Base-by-base conservation (phyloP, 2,329 filamentous ascomycete species). In the Venturia aucupariae region DNA sequence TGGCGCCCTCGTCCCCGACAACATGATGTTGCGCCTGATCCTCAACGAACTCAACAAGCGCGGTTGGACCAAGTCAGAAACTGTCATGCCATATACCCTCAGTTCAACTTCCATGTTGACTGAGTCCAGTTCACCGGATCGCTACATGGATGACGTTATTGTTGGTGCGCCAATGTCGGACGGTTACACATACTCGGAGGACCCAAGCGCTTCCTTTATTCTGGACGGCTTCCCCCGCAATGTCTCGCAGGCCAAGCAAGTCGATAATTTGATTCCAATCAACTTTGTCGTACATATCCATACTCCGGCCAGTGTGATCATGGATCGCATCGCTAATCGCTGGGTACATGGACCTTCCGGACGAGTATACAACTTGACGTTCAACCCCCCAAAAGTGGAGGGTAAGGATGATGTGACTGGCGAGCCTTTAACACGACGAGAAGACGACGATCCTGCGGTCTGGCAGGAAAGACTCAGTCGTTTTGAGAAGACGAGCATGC, bases 161-260 rank as follows among this genome's bases (percentile, higher is more conserved):
- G 76, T 79, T 27, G 78, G 78, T 62, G 71, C 76, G 60, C 61
- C 70, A 48, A 67, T 79, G 39, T 71, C 72, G 24, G 68, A 71
- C 11, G 68, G 72, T 39, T 81, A 79, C 72, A 74, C 73, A 38
- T 80, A 79, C 71, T 78, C 87, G 60, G 83, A 94, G 51, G 83
- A 88, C 67, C 89, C 92, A 0, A 80, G 85, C 0, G 91, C 92
- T 10, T 96, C 92, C 0, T 97, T 97, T 75, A 89, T 99, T 68
- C 88, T 99, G 63, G 94, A 99, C 74, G 94, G 94, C 19, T 99
- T 97, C 76, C 94, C 94, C 2, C 89, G 94, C 68, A 99, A 90
- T 7, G 89, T 90, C 0, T 73, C 80, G 3, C 94, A 99, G 77
- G 94, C 92, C 35, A 75, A 78, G 51, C 87, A 87, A 65, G 83